Evolutionary conservation across 805 yeast species (phyloP).

Genomic region (Alloascoidea hylecoeti): DNA sequence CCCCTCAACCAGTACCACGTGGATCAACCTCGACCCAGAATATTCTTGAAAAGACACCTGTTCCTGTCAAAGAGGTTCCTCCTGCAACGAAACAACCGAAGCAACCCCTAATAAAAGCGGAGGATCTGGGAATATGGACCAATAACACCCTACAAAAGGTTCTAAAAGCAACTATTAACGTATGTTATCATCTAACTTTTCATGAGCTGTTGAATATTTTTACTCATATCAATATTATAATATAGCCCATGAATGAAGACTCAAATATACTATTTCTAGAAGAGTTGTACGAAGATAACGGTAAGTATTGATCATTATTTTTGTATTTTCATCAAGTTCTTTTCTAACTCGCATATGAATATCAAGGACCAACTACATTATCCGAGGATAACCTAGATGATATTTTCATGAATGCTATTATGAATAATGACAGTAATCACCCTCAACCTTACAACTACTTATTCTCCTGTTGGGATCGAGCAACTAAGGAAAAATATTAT

Average conservation of each 20-base stretch:
- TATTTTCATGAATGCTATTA: not conserved
- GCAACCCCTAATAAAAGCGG: not conserved
- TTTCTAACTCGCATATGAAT: no score
- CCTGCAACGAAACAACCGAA: not conserved
- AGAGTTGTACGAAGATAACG: constrained; percentile 9
- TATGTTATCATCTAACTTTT: no score
- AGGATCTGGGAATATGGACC: not conserved
- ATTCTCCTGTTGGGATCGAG: not conserved
- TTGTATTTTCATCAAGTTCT: no score
- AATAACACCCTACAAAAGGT: not conserved
- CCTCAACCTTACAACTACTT: not conserved
- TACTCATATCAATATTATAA: no score
- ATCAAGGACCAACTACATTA: no score
- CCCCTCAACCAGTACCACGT: no score
- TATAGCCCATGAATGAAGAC: constrained; percentile 2
- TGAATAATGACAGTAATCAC: not conserved
- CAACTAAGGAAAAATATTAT: constrained; percentile 23
- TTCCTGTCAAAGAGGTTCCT: not conserved
- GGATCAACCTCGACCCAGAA: no score
- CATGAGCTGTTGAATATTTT: no score
- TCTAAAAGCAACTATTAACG: not conserved
- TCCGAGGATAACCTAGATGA: not conserved
- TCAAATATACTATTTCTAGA: constrained; percentile 8
- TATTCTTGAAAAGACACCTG: not conserved
- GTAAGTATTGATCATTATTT: no score